Conservation (phyloP, 73 alveolate species). For the Tetrahymena borealis region DNA sequence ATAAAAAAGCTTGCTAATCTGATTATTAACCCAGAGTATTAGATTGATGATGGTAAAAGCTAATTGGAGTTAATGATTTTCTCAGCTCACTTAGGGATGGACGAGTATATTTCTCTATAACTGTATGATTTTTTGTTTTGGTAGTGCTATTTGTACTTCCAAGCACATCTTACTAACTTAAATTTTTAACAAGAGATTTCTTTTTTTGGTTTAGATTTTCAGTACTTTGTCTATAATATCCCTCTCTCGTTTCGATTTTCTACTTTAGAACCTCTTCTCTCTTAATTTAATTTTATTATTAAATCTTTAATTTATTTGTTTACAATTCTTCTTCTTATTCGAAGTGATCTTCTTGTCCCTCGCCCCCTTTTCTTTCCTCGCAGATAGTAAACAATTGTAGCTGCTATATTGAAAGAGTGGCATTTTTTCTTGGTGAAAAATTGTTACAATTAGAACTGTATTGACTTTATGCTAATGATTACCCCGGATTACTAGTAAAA, state of each 20-base stretch:
- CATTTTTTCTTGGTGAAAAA: background rate
- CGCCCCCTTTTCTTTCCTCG: background rate
- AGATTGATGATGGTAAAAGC: background rate
- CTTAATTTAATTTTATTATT: background rate
- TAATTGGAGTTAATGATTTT: background rate
- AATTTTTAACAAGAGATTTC: background rate
- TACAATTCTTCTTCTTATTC: background rate
- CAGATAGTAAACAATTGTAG: background rate
- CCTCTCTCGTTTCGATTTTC: background rate
- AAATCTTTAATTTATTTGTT: background rate
- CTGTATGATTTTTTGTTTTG: background rate
- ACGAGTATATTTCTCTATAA: background rate
- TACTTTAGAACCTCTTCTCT: background rate
- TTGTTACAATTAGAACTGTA: too few species aligned
- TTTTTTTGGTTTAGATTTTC: background rate
- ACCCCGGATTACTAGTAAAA: too few species aligned
- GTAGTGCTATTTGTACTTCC: background rate
- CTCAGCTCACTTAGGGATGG: background rate
- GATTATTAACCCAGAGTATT: background rate
- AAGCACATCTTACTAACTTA: background rate
- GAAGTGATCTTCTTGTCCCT: background rate
- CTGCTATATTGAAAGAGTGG: background rate
- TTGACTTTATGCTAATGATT: too few species aligned
- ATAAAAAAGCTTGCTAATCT: background rate
- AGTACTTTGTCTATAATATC: background rate